A percentile compares a stretch with the other conserved stretches of the same genome.
phyloP scores from a whole-genome alignment of 1,139 yeast species.

The Saccharomycopsis hybrid region DNA sequence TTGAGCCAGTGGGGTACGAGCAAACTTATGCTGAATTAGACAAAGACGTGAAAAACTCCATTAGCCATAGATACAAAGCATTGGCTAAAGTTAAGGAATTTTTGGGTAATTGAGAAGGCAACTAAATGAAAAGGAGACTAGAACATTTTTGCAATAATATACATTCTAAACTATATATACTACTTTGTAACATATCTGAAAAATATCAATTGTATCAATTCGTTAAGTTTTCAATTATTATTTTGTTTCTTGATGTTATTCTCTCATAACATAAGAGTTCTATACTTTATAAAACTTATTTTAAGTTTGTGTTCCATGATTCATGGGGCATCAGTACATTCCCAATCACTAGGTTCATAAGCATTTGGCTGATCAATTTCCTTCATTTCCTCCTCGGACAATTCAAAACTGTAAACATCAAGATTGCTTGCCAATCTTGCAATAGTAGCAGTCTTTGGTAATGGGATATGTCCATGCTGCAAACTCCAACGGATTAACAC shows the following conservation, averaged over 20 bases:
- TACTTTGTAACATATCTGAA: no score
- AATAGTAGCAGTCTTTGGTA: constrained; percentile 60
- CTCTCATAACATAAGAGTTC: no score
- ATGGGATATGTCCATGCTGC: constrained; percentile 60
- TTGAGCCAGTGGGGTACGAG: constrained; percentile 52
- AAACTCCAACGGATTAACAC: constrained; percentile 45
- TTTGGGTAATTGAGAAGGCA: constrained; percentile 28
- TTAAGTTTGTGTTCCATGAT: no score
- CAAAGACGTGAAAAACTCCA: constrained; percentile 63
- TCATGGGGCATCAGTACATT: constrained; percentile 50
- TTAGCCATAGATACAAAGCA: constrained; percentile 85
- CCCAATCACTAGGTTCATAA: constrained; percentile 71
- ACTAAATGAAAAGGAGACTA: no score
- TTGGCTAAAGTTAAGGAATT: constrained; percentile 62
- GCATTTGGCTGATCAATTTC: constrained; percentile 45
- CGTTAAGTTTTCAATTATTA: no score
- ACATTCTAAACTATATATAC: no score
- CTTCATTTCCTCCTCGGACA: constrained; percentile 41
- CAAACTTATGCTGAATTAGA: constrained; percentile 93
- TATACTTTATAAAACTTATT: no score
- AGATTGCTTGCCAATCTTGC: constrained; percentile 43
- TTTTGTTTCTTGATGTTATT: no score
- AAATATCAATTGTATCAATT: no score
- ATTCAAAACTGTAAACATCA: constrained; percentile 42
- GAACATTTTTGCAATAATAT: no score